phyloP scores from a whole-genome alignment of 768 basidiomycete genomes.

The Strobilomyces dryophilus region DNA sequence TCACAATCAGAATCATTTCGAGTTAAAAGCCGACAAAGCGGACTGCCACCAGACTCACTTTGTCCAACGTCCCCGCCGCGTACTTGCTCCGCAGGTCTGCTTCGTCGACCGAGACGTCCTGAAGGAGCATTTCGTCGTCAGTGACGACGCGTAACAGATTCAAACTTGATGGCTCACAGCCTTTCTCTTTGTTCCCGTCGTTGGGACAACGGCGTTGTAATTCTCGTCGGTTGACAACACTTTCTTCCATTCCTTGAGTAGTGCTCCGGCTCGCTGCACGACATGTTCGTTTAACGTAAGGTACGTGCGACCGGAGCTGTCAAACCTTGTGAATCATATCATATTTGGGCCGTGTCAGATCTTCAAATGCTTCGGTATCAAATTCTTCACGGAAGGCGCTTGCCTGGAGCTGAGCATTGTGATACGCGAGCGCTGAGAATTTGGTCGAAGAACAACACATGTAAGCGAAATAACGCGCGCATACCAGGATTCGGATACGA shows the following conservation, averaged over 20 bases:
- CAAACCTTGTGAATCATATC: slow-evolving; percentile 77
- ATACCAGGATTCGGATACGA: slow-evolving; percentile 88
- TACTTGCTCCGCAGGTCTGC: slow-evolving; percentile 69
- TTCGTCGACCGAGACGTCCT: slow-evolving; percentile 67
- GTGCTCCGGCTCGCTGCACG: slow-evolving; percentile 57
- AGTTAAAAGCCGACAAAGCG: slow-evolving; percentile 4
- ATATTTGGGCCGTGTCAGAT: slow-evolving; percentile 74
- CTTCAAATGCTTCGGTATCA: slow-evolving; percentile 71
- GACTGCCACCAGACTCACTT: slow-evolving; percentile 44
- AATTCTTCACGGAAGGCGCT: slow-evolving; percentile 91
- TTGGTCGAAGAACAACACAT: not conserved
- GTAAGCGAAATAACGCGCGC: slow-evolving; percentile 15
- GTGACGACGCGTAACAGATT: not conserved
- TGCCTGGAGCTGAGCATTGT: slow-evolving; percentile 88
- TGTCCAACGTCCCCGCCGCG: slow-evolving; percentile 54
- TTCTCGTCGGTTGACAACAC: slow-evolving; percentile 59
- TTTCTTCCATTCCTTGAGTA: slow-evolving; percentile 70
- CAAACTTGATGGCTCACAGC: slow-evolving; percentile 42
- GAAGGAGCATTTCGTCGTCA: not conserved
- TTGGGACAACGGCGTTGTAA: slow-evolving; percentile 46
- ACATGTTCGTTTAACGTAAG: not conserved
- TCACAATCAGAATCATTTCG: slow-evolving; percentile 3
- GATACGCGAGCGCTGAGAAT: slow-evolving; percentile 59
- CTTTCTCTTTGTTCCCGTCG: slow-evolving; percentile 65
- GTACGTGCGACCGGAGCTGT: not conserved